Base-by-base conservation (phyloP, 2,329 filamentous ascomycete species). In the Microsporum ferrugineum region DNA sequence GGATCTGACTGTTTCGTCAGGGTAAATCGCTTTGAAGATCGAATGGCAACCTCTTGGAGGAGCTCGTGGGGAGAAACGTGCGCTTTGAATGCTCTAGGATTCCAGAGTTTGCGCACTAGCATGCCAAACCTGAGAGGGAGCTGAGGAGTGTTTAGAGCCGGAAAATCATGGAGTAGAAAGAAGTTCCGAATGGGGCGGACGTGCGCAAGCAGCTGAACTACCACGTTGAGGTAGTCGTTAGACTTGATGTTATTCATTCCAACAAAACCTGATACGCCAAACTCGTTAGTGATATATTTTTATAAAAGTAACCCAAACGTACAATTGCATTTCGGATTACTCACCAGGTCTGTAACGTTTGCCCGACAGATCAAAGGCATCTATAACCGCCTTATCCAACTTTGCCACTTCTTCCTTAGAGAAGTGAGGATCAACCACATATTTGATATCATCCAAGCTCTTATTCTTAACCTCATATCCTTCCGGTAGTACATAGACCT, bases 161-260 rank as follows among this genome's bases (percentile, higher is more conserved):
- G 81, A 58, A 96, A 86, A 67, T 95, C 83, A 71, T 96, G 89
- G 1, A 97, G 82, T 69, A 99, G 85, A 71, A 97, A 86, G 76
- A 85, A 97, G 72, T 97, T 96, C 38, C 94, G 85, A 66, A 99
- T 79, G 2, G 94, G 92, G 23, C 86, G 79, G 31, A 97, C 90
- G 74, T 99, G 94, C 2, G 92, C 87, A 41, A 99, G 81, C 5
- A 91, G 87, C 74, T 99, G 94, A 57, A 95, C 87, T 2, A 96
- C 84, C 31, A 96, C 92, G 71, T 99, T 99, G 71, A 97, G 82
- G 77, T 99, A 99, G 78, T 99, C 94, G 76, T 99, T 99, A 62
- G 94, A 90, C 75, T 99, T 99, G 80, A 99, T 96, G 76, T 99
- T 99, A 81, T 99, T 99, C 89, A 99, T 95, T 66, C 94, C 94